Evolutionary conservation across 2,329 filamentous ascomycete species (phyloP).

Genomic region (Colletotrichum paranaense): DNA sequence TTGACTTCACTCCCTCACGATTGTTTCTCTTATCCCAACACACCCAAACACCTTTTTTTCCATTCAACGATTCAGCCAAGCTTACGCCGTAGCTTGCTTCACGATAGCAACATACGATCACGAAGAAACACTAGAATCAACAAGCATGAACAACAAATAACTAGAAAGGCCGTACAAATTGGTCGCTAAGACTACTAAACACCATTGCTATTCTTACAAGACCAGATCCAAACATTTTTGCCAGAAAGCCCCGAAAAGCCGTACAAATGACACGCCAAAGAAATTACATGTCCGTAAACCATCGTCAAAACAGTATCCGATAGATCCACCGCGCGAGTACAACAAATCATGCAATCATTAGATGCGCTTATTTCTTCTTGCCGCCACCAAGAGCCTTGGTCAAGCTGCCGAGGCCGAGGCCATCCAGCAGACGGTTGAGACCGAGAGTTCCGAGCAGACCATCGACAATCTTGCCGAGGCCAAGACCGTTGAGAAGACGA

Average conservation of each 20-base stretch:
- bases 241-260: not conserved
- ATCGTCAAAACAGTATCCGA: not conserved
- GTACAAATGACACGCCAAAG: slow-evolving; percentile 1
- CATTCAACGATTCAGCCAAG: not conserved
- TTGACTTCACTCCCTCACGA: not conserved
- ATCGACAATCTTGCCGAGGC: slow-evolving; percentile 84
- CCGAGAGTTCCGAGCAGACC: slow-evolving; percentile 82
- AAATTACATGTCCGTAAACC: not conserved
- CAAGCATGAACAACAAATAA: not conserved
- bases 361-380: slow-evolving; percentile 44
- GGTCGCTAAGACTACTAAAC: slow-evolving; percentile 6
- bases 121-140: not conserved
- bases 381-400: slow-evolving; percentile 53
- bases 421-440: slow-evolving; percentile 78
- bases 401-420: slow-evolving; percentile 72
- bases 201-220: slow-evolving; percentile 26
- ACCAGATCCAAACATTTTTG: slow-evolving; percentile 14
- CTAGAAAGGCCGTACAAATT: slow-evolving; percentile 8
- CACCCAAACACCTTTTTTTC: not conserved
- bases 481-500: slow-evolving; percentile 81
- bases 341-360: not conserved
- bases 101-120: not conserved
- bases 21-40: not conserved
- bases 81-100: too few relatives aligned
- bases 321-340: not conserved